Evolutionary conservation across 306 rosid genomes (phyloP).

Genomic region (Cucumis melo): DNA sequence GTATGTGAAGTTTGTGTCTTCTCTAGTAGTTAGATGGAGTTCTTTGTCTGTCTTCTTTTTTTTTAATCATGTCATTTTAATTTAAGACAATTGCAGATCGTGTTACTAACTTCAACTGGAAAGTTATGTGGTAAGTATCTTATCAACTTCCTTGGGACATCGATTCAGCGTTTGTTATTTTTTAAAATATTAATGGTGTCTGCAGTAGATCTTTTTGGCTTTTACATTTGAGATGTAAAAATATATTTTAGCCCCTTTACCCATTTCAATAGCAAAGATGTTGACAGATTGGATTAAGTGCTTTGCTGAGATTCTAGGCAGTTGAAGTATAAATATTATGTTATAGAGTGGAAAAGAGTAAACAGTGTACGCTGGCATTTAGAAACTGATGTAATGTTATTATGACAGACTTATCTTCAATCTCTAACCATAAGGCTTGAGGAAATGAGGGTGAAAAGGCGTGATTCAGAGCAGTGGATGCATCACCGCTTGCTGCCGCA

Average conservation of each 20-base stretch:
- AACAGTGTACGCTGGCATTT: background rate
- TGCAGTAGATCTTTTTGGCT: background rate
- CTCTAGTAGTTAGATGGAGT: background rate
- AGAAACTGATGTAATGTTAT: constrained; percentile 14
- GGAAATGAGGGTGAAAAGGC: constrained; percentile 98
- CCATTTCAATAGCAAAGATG: background rate
- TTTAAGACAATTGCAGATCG: background rate
- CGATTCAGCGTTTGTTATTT: background rate
- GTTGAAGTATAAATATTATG: background rate
- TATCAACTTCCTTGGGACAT: background rate
- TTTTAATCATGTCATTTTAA: background rate
- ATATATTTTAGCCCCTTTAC: background rate
- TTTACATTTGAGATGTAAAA: background rate
- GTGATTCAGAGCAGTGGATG: constrained; percentile 99
- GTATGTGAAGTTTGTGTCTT: background rate
- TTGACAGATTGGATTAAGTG: background rate
- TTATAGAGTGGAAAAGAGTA: background rate
- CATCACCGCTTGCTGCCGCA: constrained; percentile 91
- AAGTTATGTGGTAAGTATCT: background rate
- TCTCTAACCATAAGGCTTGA: constrained; percentile 94
- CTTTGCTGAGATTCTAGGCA: background rate
- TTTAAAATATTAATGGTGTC: background rate
- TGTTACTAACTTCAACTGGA: background rate
- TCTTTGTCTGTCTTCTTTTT: background rate
- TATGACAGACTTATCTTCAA: constrained; percentile 86